Evolutionary conservation across 306 rosid genomes (phyloP), one percentile per base, ranked within the genome.

Genomic region (Abrus pulchellus): DNA sequence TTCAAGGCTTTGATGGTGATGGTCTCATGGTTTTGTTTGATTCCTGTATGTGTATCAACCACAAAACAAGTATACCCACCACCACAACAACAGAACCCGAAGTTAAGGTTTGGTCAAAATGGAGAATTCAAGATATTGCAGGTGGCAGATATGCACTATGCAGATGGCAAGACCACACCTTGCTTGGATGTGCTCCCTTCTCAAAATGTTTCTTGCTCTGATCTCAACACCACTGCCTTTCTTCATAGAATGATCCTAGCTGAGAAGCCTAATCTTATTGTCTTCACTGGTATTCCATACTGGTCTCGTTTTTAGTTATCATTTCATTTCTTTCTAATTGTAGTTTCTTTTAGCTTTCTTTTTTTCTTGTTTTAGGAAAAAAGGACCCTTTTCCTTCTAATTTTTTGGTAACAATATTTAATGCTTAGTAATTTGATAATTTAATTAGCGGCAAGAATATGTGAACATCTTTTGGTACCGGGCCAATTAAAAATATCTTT

Each of bases 101-200:
- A 83, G 86, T 90, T 95, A 59, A 74, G 89, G 53, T 93, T 95
- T 76, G 88, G 62, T 6, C 20, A 76, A 36, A 76, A 81, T 80
- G 99, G 99, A 41, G 87, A 80, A 88, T 95, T 95, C 68, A 95
- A 91, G 94, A 91, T 95, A 60, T 85, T 95, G 64, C 99, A 95
- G 77, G 97, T 95, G 60, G 99, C 98, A 60, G 99, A 95, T 34
- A 95, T 95, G 99, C 99, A 95, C 88, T 95, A 74, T 48, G 98
- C 84, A 38, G 28, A 93, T 71, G 99, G 99, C 8, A 87, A 82
- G 55, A 36, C 74, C 3, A 93, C 98, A 62, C 87, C 72, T n/a
- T 95, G 98, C 41, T n/a, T 44, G 79, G 55, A 93, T 65, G 96
- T 95, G 48, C 88, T 91, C 7, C 89, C 87, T 66, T 33, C 72